Conservation (phyloP, 1,139 yeast species). For the Meyerozyma elateridarum region DNA sequence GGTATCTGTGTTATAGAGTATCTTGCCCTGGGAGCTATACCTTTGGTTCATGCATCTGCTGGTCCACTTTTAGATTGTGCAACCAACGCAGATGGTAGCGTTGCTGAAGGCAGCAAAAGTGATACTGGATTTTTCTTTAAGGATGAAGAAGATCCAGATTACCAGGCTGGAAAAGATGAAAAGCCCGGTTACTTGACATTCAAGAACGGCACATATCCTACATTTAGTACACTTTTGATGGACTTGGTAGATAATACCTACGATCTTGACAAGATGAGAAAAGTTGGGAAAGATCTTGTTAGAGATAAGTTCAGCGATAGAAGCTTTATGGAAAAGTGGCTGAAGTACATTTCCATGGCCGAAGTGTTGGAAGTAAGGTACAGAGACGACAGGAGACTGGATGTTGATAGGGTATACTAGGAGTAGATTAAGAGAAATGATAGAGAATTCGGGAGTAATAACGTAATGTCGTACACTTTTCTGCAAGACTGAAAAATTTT, state of each 20-base stretch:
- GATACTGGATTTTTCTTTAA: slow-evolving; percentile 75
- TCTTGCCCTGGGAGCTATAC: slow-evolving; percentile 79
- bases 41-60: slow-evolving; percentile 89
- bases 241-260: slow-evolving; percentile 37
- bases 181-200: slow-evolving; percentile 15
- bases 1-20: slow-evolving; percentile 98
- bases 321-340: slow-evolving; percentile 62
- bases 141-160: slow-evolving; percentile 53
- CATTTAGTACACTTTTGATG: slow-evolving; percentile 30
- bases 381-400: slow-evolving; percentile 31
- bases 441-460: too few relatives aligned
- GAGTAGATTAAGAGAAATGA: too few relatives aligned
- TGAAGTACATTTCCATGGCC: slow-evolving; percentile 34
- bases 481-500: too few relatives aligned
- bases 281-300: slow-evolving; percentile 49
- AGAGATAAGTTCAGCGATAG: slow-evolving; percentile 62
- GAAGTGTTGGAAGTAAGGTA: slow-evolving; percentile 34
- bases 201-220: slow-evolving; percentile 28
- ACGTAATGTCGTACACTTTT: too few relatives aligned
- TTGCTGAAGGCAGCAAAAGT: slow-evolving; percentile 26
- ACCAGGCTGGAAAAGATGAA: slow-evolving; percentile 20
- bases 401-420: slow-evolving; percentile 39
- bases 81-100: slow-evolving; percentile 15
- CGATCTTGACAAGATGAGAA: slow-evolving; percentile 41
- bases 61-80: slow-evolving; percentile 92